A percentile compares a stretch with the other conserved stretches of the same genome.
Conservation (phyloP, 2,329 filamentous ascomycete genomes). For the Penicillium sp. region DNA sequence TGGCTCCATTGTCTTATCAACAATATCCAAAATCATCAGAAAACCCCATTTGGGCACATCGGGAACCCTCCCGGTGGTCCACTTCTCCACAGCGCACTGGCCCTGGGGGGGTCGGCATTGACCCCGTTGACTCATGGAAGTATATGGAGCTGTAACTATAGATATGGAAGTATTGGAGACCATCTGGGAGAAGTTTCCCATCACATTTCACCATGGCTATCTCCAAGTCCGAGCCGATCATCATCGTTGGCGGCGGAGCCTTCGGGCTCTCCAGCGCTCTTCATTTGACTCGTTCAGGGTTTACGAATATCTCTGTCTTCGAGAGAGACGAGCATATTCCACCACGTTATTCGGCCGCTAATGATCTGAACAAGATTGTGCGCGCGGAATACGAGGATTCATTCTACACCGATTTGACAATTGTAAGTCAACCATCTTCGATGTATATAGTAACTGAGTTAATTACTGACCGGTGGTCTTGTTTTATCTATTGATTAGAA, state of each 20-base stretch:
- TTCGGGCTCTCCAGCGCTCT: conserved; percentile 53
- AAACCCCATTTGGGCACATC: not conserved
- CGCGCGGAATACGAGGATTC: conserved; percentile 58
- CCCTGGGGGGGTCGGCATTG: not conserved
- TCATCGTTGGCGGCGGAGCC: conserved; percentile 47
- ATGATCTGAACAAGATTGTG: conserved; percentile 62
- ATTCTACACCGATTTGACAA: conserved; percentile 55
- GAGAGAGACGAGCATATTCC: conserved; percentile 48
- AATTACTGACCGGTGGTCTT: not conserved
- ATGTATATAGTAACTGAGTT: not conserved
- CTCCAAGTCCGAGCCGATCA: conserved; percentile 24
- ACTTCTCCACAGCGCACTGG: conserved; percentile 3
- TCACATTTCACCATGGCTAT: conserved; percentile 13
- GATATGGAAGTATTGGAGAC: conserved; percentile 5
- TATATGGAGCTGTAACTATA: not conserved
- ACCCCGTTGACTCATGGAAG: not conserved
- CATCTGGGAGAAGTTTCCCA: not conserved
- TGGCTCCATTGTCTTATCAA: not conserved
- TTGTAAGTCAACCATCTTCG: conserved; percentile 37
- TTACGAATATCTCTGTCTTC: conserved; percentile 49
- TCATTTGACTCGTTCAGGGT: conserved; percentile 46
- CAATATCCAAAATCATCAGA: not conserved
- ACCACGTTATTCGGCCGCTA: conserved; percentile 53
- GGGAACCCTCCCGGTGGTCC: conserved; percentile 13
- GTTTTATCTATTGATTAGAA: conserved; percentile 29